Base-by-base conservation (phyloP, 306 rosid species). In the Dalbergia cultrata region DNA sequence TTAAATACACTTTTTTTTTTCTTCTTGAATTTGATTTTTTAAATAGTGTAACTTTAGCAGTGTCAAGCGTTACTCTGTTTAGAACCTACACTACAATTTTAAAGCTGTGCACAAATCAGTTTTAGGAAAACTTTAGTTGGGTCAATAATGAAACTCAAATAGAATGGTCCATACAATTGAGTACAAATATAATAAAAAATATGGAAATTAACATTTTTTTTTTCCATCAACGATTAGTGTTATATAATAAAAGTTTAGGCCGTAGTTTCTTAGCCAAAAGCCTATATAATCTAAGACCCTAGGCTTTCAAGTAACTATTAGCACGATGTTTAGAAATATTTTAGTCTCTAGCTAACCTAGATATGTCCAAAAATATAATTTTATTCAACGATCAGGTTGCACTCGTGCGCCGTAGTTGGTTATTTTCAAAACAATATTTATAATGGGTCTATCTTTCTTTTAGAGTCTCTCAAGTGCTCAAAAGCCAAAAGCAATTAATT, bases 341-440 rank as follows among this genome's bases (percentile, higher is more conserved):
- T 78, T 73, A 81, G 18, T 78, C 4, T 8, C 13, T 45, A 49
- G 57, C 57, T 4, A 68, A 41, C 72, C 6, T 6, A 53, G 63
- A 83, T 44, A 80, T 47, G 6, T 43, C 8, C 4, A 11, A 81
- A 34, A 73, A 19, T 18, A 18, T 54, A 16, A 58, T 34, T 26
- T 79, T 64, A 52, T 31, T 47, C 6, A 67, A 47, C 49, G 3
- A 72, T 77, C 35, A 14, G 22, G 75, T 77, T 56, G 82, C 82
- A 74, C 87, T 44, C 86, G 90, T 81, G 90, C 82, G 80, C 47
- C 47, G 50, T 68, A 19, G 83, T 47, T 72, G 76, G 72, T 80
- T 56, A 56, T 74, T 64, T 26, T 11, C 60, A 54, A n/a, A 54
- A 54, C 17, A 6, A 53, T 77, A 61, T 49, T 54, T 44, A 70